Conservation (phyloP, 106 monocot species). For the Chionographis japonica region DNA sequence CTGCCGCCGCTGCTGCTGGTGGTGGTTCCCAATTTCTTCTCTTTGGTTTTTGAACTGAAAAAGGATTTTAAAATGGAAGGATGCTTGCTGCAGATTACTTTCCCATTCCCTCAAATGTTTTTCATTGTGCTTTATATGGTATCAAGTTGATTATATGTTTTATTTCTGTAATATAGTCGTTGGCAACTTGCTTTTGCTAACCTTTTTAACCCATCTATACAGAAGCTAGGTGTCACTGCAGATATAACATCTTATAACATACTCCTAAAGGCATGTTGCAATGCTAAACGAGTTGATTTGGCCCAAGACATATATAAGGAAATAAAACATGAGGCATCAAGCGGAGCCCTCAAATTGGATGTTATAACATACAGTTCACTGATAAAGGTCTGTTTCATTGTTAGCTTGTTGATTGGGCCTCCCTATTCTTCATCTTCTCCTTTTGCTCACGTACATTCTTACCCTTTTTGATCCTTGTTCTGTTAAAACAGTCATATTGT, state of each 20-base stretch:
- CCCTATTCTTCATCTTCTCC: neutral
- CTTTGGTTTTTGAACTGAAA: no score
- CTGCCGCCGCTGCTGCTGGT: no score
- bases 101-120: no score
- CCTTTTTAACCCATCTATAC: slow-evolving; percentile 12
- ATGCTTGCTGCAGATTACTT: no score
- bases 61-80: no score
- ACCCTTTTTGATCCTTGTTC: neutral
- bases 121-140: no score
- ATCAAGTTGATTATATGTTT: no score
- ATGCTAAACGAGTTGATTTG: slow-evolving; percentile 75
- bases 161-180: no score
- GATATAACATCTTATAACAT: slow-evolving; percentile 87
- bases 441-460: slow-evolving; percentile 2
- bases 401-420: neutral
- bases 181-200: neutral
- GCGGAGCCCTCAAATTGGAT: slow-evolving; percentile 52
- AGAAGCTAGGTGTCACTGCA: slow-evolving; percentile 51
- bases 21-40: no score
- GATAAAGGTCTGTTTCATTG: slow-evolving; percentile 64
- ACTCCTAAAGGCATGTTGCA: slow-evolving; percentile 81
- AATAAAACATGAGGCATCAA: slow-evolving; percentile 39
- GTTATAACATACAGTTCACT: slow-evolving; percentile 83
- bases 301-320: slow-evolving; percentile 71
- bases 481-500: neutral